A percentile compares a stretch with the other conserved stretches of the same genome.
phyloP scores from a whole-genome alignment of 1,139 yeast species.

The Blastobotrys raffinosifermentans region DNA sequence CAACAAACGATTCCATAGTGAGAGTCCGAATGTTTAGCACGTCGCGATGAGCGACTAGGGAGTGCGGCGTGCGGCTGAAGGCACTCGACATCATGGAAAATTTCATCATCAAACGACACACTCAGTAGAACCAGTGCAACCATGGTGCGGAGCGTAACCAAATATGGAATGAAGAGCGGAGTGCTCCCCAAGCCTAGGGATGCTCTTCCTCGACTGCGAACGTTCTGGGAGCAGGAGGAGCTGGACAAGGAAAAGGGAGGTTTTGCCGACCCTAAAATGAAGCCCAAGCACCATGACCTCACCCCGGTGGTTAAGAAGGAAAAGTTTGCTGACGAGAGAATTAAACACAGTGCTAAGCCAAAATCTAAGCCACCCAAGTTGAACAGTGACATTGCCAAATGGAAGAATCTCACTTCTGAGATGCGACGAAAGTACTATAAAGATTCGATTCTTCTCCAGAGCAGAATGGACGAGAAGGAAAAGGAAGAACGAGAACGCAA shows the following conservation, averaged over 20 bases:
- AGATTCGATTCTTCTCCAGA: conserved; percentile 62
- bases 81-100: too few relatives aligned
- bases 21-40: too few relatives aligned
- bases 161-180: too few relatives aligned
- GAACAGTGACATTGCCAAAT: conserved; percentile 45
- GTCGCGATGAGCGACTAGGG: too few relatives aligned
- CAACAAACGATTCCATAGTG: too few relatives aligned
- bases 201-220: conserved; percentile 47
- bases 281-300: conserved; percentile 63
- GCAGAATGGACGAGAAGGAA: conserved; percentile 40
- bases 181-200: conserved; percentile 72
- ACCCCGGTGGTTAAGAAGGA: conserved; percentile 45
- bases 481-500: conserved; percentile 25
- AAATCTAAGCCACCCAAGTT: conserved; percentile 27
- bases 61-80: too few relatives aligned
- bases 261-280: conserved; percentile 67
- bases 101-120: too few relatives aligned
- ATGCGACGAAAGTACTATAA: conserved; percentile 67
- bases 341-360: conserved; percentile 45
- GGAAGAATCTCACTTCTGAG: conserved; percentile 53
- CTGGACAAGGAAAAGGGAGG: conserved; percentile 53
- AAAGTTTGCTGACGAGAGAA: conserved; percentile 53
- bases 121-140: too few relatives aligned
- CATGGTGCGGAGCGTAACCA: too few relatives aligned
- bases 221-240: conserved; percentile 29